Percentiles rank a stretch among this genome's conserved stretches.
These are phyloP conservation scores for Phytopythium chamaehyphon DNA, from an alignment of 352 stramenopile species.

Conservation along the genomic window DNA sequence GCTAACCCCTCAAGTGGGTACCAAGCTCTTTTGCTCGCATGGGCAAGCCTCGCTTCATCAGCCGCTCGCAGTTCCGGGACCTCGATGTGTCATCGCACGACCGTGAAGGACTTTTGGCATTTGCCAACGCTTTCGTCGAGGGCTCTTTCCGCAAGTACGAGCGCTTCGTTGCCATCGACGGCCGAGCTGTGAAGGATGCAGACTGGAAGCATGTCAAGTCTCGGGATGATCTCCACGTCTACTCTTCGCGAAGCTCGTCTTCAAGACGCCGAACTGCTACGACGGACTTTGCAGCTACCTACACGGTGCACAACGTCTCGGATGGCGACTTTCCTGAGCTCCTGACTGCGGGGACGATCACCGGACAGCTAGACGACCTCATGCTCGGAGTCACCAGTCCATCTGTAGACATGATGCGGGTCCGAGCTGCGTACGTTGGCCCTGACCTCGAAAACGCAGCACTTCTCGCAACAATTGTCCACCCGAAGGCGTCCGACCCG, in stretches of 20 bases:
- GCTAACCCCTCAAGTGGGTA: neutral
- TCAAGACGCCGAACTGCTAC: neutral
- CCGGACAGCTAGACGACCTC: constrained; percentile 44
- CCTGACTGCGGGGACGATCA: constrained; percentile 35
- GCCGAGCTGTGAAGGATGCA: neutral
- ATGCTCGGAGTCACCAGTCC: constrained; percentile 40
- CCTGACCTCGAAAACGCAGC: constrained; percentile 32
- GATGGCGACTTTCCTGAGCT: constrained; percentile 26
- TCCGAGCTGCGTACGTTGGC: constrained; percentile 41
- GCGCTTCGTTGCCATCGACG: neutral
- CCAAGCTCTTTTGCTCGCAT: neutral
- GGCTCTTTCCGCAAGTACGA: constrained; percentile 7
- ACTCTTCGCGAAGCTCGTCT: neutral
- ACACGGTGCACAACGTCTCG: neutral
- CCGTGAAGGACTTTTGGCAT: constrained; percentile 1
- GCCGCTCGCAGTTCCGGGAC: neutral
- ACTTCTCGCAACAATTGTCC: constrained; percentile 26
- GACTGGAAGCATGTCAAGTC: constrained; percentile 8
- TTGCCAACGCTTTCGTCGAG: constrained; percentile 7
- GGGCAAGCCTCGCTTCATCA: constrained; percentile 4
- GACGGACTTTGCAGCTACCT: neutral
- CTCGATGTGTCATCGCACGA: constrained; percentile 3
- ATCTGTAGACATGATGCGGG: constrained; percentile 32
- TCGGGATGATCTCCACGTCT: constrained; percentile 3
- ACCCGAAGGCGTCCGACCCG: constrained; percentile 22